These are phyloP conservation scores for Ceratobasidium sp. DNA, from an alignment of 1,284 basidiomycete genomes.

Conservation along the genomic window DNA sequence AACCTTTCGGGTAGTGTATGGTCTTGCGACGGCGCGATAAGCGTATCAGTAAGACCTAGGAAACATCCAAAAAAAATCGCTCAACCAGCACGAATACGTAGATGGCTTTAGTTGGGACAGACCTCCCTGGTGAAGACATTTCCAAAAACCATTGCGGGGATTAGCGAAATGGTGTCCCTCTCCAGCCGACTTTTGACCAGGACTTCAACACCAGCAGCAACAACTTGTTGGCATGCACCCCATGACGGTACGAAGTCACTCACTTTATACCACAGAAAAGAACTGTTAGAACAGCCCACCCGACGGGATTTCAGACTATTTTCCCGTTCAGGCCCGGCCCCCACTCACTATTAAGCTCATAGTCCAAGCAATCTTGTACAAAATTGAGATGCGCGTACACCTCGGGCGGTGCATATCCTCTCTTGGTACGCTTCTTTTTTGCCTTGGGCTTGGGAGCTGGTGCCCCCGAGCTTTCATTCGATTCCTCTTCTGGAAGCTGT, in stretches of 20 bases:
- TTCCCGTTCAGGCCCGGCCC: no score
- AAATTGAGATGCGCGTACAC: slow-evolving; percentile 61
- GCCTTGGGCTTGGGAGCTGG: not conserved
- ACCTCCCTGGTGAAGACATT: slow-evolving; percentile 67
- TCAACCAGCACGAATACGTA: not conserved
- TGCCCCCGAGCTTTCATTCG: not conserved
- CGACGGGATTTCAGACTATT: not conserved
- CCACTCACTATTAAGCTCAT: slow-evolving; percentile 60
- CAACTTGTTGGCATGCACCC: not conserved
- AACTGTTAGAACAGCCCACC: slow-evolving; percentile 56
- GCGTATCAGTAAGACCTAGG: slow-evolving; percentile 64
- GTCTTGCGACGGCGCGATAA: slow-evolving; percentile 62
- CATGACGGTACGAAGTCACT: slow-evolving; percentile 47
- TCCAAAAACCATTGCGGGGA: slow-evolving; percentile 76
- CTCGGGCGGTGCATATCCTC: slow-evolving; percentile 61
- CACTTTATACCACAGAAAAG: slow-evolving; percentile 76
- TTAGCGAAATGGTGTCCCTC: slow-evolving; percentile 78
- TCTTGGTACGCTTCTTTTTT: slow-evolving; percentile 51
- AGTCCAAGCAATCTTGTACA: slow-evolving; percentile 59
- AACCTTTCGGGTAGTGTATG: slow-evolving; percentile 60
- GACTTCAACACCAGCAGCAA: slow-evolving; percentile 56
- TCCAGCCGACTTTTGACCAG: slow-evolving; percentile 68
- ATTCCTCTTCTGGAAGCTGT: not conserved
- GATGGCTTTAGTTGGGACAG: slow-evolving; percentile 42
- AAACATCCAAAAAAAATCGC: not conserved